Evolutionary conservation across 495 filamentous ascomycete species (phyloP), one percentile per base, ranked within the genome.

Genomic region (Xylaria telfairii): DNA sequence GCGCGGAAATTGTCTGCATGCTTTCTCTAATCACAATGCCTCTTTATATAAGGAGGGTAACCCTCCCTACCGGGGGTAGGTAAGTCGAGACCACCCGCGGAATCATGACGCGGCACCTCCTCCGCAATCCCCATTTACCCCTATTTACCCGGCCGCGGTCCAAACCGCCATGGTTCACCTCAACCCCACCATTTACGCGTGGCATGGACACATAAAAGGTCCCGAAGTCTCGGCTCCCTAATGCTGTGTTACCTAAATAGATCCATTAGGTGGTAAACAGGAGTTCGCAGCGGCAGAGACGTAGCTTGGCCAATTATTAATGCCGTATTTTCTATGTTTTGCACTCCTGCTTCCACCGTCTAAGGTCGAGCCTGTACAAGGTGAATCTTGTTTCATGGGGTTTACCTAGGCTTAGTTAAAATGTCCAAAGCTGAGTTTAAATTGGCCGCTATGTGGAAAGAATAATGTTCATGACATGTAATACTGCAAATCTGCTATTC

Each of bases 131-230:
- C 32, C 73, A 66, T 82, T 84, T 84, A 83, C 83, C 78, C 82
- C 78, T 77, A 84, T 84, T 84, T 84, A 84, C 76, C 82, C 82
- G 82, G 67, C 56, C 67, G 67, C n/a, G 30, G 56, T 59, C 56
- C 32, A 10, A 37, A 34, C 32, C 17, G 13, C 32, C 12, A 9
- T 7, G 17, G 24, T 34, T 24, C 26, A 17, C 59, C 0, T 57
- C 41, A 8, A 67, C 42, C 54, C 66, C 54, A 46, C 37, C 51
- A 21, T 30, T 4, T 10, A 12, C 32, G 28, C 41, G 5, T 13
- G 4, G 9, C 42, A 49, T 34, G 30, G 10, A n/a, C 3, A 8
- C 8, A 30, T 37, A 24, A 44, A 37, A 15, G 37, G 28, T 44
- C 51, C 37, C 65, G 49, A 28, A n/a, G 39, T 46, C 51, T 44